Evolutionary conservation across 805 yeast genomes (phyloP).

Genomic region (Lipomyces oligophaga): DNA sequence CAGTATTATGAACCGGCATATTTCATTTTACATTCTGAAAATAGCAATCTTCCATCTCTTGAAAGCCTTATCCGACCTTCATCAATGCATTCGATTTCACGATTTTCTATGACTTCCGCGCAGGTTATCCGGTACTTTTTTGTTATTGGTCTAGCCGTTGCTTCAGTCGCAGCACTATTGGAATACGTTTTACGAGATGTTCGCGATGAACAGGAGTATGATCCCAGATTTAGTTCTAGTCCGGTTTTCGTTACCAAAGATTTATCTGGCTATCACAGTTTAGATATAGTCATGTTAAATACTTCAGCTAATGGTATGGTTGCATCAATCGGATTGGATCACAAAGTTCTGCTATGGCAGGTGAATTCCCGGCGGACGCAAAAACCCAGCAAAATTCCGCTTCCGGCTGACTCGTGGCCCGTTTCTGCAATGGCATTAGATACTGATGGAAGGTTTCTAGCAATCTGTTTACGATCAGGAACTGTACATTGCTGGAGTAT

Average conservation of each 20-base stretch:
- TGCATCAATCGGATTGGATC: slow-evolving; percentile 71
- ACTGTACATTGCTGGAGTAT: slow-evolving; percentile 23
- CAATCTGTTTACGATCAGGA: slow-evolving; percentile 16
- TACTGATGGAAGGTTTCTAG: slow-evolving; percentile 22
- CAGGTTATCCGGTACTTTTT: slow-evolving; percentile 1
- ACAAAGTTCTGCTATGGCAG: slow-evolving; percentile 65
- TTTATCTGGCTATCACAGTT: slow-evolving; percentile 50
- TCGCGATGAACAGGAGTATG: slow-evolving; percentile 29
- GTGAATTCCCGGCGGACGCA: slow-evolving; percentile 24
- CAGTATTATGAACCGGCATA: slow-evolving; percentile 14
- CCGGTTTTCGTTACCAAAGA: slow-evolving; percentile 39
- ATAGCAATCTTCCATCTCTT: background rate
- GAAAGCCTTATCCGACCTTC: background rate
- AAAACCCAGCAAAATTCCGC: slow-evolving; percentile 28
- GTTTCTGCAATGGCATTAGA: slow-evolving; percentile 28
- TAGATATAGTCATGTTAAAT: slow-evolving; percentile 60
- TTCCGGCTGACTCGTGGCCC: slow-evolving; percentile 34
- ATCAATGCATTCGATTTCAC: background rate
- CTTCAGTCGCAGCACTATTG: slow-evolving; percentile 16
- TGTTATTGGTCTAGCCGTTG: slow-evolving; percentile 5
- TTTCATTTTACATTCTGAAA: slow-evolving; percentile 2
- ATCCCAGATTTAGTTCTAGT: slow-evolving; percentile 30
- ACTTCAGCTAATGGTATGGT: slow-evolving; percentile 60
- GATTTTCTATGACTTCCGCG: background rate
- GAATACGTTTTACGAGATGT: slow-evolving; percentile 22